phyloP scores from a whole-genome alignment of 495 filamentous ascomycete genomes.

The Viridothelium virens region DNA sequence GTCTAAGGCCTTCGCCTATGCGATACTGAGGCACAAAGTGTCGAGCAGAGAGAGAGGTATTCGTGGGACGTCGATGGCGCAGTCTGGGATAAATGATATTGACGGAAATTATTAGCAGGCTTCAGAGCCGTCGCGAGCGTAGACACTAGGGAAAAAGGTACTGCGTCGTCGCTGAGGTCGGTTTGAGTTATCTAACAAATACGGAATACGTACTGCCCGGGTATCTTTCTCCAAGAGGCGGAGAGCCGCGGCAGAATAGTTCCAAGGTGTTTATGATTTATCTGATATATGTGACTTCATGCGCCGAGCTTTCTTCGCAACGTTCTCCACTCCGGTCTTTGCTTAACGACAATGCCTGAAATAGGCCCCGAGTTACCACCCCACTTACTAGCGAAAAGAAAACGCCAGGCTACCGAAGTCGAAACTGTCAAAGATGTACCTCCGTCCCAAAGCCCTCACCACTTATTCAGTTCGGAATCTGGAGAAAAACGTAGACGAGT shows the following conservation, averaged over 20 bases:
- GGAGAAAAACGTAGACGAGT: constrained; percentile 42
- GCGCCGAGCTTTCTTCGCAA: too few species aligned
- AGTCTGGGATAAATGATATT: too few species aligned
- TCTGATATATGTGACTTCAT: background rate
- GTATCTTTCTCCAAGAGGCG: too few species aligned
- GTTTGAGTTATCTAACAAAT: too few species aligned
- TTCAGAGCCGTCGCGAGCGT: too few species aligned
- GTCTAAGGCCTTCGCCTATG: too few species aligned
- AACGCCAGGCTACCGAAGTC: constrained; percentile 30
- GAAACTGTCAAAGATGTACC: constrained; percentile 19
- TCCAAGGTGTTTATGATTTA: background rate
- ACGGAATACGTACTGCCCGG: too few species aligned
- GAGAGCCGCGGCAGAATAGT: constrained; percentile 1
- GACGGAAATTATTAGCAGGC: too few species aligned
- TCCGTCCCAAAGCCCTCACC: constrained; percentile 26
- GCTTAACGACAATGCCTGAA: constrained; percentile 28
- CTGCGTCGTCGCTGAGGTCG: too few species aligned
- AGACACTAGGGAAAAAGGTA: too few species aligned
- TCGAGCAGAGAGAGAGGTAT: background rate
- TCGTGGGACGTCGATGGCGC: background rate
- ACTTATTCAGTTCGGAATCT: constrained; percentile 26
- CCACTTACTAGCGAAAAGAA: constrained; percentile 38
- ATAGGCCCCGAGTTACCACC: constrained; percentile 37
- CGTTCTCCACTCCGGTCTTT: too few species aligned
- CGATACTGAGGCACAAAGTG: too few species aligned